Evolutionary conservation across 2,329 filamentous ascomycete species (phyloP), one percentile per base, ranked within the genome.

Genomic region (Monosporascus sp.): DNA sequence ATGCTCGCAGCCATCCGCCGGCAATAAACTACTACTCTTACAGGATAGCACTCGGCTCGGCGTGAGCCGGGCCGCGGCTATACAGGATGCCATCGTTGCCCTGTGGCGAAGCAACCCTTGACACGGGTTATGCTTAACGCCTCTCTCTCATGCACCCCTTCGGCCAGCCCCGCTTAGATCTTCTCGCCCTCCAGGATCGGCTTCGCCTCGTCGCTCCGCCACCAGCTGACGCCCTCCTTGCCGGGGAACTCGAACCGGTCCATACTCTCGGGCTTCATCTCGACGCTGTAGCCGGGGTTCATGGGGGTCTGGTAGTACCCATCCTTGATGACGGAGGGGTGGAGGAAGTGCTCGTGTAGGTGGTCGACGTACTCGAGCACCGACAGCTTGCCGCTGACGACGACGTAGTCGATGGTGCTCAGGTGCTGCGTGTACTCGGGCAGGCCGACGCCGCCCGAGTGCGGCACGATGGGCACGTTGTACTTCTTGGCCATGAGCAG

Each of bases 401-500:
- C 87, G 3, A 96, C 89, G 64, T 96, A 96, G 73, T 97, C 92
- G 61, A 97, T 94, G 15, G 90, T 96, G 72, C 85, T 90, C 57
- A 96, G 74, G 72, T 96, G 91, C 76, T 96, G 90, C 0, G 92
- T 96, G 75, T 96, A 96, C 73, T 97, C 92, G 38, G 91, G 90
- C 58, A 97, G 77, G 6, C 91, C 92, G 2, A 97, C 91, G 60
- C 91, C 91, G 20, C 92, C 91, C 1, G 86, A 90, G 74, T 96
- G 91, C 1, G 92, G 91, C 6, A 96, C 90, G 61, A 96, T 87
- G 15, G 91, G 91, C 3, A 96, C 81, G 50, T 79, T 78, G 67
- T 85, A 85, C 74, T 91, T 90, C 66, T 83, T 86, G 18, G 91
- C 91, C 74, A 96, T 87, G 44, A 96, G 80, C 37, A 96, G 74